Percentiles rank a stretch among this genome's conserved stretches.
Conservation (phyloP, 108 stramenopile species). For the Aureococcus anophagefferens region DNA sequence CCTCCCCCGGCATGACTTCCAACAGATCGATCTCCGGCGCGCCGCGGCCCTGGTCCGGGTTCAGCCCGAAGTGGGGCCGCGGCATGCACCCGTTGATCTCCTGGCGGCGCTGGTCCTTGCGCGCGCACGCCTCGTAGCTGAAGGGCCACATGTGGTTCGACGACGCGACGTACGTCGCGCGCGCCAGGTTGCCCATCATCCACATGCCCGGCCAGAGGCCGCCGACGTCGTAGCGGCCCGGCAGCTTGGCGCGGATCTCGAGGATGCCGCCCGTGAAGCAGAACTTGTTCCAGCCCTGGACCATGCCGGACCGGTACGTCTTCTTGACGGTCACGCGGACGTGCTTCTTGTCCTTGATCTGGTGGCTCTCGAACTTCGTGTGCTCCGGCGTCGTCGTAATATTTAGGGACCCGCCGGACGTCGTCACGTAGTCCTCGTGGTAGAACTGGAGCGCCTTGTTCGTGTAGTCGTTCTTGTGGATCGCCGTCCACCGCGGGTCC, state of each 20-base stretch:
- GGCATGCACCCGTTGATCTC: constrained; percentile 75
- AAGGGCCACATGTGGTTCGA: constrained; percentile 81
- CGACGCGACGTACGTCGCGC: constrained; percentile 83
- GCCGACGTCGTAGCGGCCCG: constrained; percentile 66
- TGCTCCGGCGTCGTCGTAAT: constrained; percentile 64
- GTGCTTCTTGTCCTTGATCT: constrained; percentile 50
- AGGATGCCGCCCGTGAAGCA: constrained; percentile 93
- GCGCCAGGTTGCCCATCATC: constrained; percentile 87
- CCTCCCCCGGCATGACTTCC: constrained; percentile 84
- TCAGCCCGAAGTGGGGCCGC: constrained; percentile 79
- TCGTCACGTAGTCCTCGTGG: constrained; percentile 58
- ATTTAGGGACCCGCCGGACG: constrained; percentile 63
- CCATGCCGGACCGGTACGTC: constrained; percentile 72
- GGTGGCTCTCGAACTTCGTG: constrained; percentile 69
- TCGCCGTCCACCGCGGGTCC: constrained; percentile 90
- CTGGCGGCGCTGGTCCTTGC: constrained; percentile 69
- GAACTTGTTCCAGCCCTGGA: constrained; percentile 96
- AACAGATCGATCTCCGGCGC: constrained; percentile 91
- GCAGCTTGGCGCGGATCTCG: constrained; percentile 72
- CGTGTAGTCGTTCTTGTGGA: constrained; percentile 96
- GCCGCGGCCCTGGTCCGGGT: constrained; percentile 73
- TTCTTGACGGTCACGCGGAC: constrained; percentile 54
- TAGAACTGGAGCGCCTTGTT: constrained; percentile 91
- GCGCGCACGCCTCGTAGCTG: constrained; percentile 20
- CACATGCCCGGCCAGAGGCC: constrained; percentile 97